Percentiles rank a stretch among this genome's conserved stretches.
These are phyloP conservation scores for Xylaria flabelliformis DNA, from an alignment of 495 filamentous ascomycete genomes.

Conservation along the genomic window DNA sequence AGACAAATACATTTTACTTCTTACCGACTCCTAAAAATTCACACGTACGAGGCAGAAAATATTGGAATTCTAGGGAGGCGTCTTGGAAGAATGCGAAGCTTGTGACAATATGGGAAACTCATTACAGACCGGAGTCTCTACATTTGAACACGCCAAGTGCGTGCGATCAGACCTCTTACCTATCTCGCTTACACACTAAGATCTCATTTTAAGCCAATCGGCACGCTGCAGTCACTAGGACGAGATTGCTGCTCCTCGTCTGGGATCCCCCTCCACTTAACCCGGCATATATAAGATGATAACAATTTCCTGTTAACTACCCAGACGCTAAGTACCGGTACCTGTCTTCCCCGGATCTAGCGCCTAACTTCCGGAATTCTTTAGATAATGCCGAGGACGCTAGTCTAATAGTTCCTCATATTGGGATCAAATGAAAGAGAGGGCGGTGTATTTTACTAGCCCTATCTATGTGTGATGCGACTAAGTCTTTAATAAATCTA, in stretches of 20 bases:
- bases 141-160: slow-evolving; percentile 6
- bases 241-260: slow-evolving; percentile 15
- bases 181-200: slow-evolving; percentile 23
- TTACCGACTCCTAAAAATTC: slow-evolving; percentile 20
- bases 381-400: slow-evolving; percentile 6
- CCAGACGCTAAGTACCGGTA: slow-evolving; percentile 2
- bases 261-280: slow-evolving; percentile 15
- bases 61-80: slow-evolving; percentile 1
- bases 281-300: slow-evolving; percentile 16
- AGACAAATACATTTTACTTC: background rate
- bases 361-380: background rate
- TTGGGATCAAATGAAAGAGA: background rate
- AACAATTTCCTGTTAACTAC: slow-evolving; percentile 24
- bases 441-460: slow-evolving; percentile 10
- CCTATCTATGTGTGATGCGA: background rate
- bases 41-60: background rate
- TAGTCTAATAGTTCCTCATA: slow-evolving; percentile 14
- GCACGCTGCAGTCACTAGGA: slow-evolving; percentile 12
- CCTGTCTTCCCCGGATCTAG: slow-evolving; percentile 17
- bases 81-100: slow-evolving; percentile 10
- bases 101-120: background rate
- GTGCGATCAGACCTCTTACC: slow-evolving; percentile 18
- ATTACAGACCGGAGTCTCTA: slow-evolving; percentile 10
- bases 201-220: slow-evolving; percentile 24
- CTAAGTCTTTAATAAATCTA: slow-evolving; percentile 6